Evolutionary conservation across 75 land plant species (phyloP), one percentile per base, ranked within the genome.

Genomic region (Picea sitchensis): DNA sequence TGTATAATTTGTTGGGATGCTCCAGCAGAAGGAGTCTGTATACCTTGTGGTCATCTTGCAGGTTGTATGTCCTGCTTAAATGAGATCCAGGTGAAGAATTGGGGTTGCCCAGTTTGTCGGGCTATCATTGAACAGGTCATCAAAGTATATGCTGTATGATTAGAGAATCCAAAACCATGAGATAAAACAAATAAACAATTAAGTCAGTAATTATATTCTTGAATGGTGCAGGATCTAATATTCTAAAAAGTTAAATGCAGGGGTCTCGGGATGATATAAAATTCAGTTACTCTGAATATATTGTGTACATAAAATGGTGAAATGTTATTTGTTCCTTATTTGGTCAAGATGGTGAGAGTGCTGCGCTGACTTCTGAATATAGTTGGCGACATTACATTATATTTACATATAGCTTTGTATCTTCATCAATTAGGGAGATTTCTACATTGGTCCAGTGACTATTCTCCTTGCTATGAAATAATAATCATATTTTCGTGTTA

Each of bases 1-100:
- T 97, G 99, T 87, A 92, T 93, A 34, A 88, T 97, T 59, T 97
- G 99, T 76, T 89, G 94, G 88, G 99, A 97, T 91, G 94, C 94
- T 62, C 89, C 89, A 74, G 85, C 88, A 47, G 90, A 97, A 72
- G 99, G 90, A 12, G 99, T 91, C 38, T 97, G 99, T 79, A 83
- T 95, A 54, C 99, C 99, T 0, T 97, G 99, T 82, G 99, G 99
- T 2, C 98, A 97, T 59, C 83, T 97, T 87, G 99, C 98, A 60
- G 99, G 99, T 41, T 97, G 99, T 82, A 95, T 97, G 98, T 79
- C 87, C 41, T 97, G 99, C 83, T 84, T 97, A 85, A 87, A 83
- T 71, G 99, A 97, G 61, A 87, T 97, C 77, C 91, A 95, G 80
- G 81, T 67, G 63, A 97, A 97, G 84, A 81, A 88, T 26, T 90